Evolutionary conservation across 176 grass and related monocot species (phyloP).

Genomic region (Paspalum notatum): DNA sequence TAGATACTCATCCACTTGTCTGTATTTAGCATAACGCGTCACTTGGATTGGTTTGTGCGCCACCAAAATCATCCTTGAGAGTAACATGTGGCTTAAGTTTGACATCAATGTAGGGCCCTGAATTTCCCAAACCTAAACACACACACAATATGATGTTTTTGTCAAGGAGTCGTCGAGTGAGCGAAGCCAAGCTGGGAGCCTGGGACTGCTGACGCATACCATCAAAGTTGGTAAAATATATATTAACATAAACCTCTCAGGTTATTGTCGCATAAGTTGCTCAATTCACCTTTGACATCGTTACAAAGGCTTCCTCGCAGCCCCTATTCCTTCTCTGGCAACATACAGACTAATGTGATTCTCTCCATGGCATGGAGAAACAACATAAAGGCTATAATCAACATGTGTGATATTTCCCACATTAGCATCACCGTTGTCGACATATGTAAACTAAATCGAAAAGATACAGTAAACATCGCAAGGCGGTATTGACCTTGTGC

Average conservation of each 20-base stretch:
- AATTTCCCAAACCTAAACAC: no score
- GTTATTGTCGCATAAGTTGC: conserved; percentile 44
- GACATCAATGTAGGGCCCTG: no score
- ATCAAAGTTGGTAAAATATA: conserved; percentile 17
- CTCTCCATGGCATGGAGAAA: conserved; percentile 33
- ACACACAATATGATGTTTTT: no score
- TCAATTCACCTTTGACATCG: conserved; percentile 34
- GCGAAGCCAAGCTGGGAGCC: no score
- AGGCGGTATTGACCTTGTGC: conserved; percentile 38
- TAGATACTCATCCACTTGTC: no score
- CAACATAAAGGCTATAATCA: conserved; percentile 37
- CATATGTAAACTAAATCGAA: conserved; percentile 52
- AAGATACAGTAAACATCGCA: conserved; percentile 54
- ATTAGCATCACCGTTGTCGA: conserved; percentile 46
- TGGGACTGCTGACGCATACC: no score
- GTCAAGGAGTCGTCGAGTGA: no score
- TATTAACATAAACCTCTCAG: conserved; percentile 41
- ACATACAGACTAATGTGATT: conserved; percentile 34
- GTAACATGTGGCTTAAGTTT: no score
- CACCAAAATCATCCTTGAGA: no score
- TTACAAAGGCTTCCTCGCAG: conserved; percentile 34
- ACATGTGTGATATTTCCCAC: conserved; percentile 45
- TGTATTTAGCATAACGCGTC: no score
- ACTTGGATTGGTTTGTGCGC: no score
- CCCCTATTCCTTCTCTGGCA: conserved; percentile 36